These are phyloP conservation scores for Saccharomyces pastorianus DNA, from an alignment of 1,139 yeast genomes.

Conservation along the genomic window DNA sequence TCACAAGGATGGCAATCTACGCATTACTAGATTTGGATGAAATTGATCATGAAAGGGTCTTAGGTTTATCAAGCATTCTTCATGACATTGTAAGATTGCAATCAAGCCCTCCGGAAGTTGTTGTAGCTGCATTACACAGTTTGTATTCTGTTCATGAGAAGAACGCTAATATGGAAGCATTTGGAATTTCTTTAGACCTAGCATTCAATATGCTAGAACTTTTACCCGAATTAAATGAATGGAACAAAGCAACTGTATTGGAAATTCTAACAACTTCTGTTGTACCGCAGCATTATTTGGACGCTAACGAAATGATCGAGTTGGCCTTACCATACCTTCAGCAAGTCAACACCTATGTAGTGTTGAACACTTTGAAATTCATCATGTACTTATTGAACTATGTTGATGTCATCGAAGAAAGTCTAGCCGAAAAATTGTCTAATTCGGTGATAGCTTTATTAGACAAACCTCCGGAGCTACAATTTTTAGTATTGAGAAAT, in stretches of 20 bases:
- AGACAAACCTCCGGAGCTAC: conserved; percentile 75
- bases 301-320: conserved; percentile 62
- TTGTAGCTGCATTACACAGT: conserved; percentile 66
- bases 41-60: conserved; percentile 37
- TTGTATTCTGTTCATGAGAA: conserved; percentile 58
- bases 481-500: conserved; percentile 74
- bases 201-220: conserved; percentile 20
- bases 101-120: conserved; percentile 35
- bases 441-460: conserved; percentile 64
- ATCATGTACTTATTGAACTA: conserved; percentile 69
- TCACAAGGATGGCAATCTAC: conserved; percentile 63
- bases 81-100: conserved; percentile 41
- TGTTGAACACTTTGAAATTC: conserved; percentile 64
- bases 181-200: conserved; percentile 16
- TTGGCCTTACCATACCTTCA: conserved; percentile 65
- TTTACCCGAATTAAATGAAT: conserved; percentile 43
- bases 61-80: conserved; percentile 42
- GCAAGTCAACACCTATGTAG: conserved; percentile 78
- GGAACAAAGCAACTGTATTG: conserved; percentile 71
- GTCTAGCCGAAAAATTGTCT: conserved; percentile 53
- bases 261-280: conserved; percentile 54
- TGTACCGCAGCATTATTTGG: conserved; percentile 61
- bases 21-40: conserved; percentile 65
- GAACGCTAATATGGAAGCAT: conserved; percentile 29
- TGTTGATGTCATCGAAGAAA: conserved; percentile 36